Evolutionary conservation across 495 filamentous ascomycete genomes (phyloP).

Genomic region (Cryomyces antarcticus): DNA sequence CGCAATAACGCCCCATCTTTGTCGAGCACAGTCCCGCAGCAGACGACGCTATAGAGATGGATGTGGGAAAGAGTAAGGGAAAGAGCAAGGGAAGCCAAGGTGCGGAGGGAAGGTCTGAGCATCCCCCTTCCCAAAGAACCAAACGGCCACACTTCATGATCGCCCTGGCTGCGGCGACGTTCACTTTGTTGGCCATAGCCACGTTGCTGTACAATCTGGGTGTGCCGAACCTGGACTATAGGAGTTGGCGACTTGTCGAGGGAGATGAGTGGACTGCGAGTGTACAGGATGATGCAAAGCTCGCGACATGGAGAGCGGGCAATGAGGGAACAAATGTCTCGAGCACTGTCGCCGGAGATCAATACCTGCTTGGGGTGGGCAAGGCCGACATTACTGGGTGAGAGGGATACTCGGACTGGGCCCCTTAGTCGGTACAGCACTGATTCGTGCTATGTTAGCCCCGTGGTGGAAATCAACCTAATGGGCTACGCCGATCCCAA

Average conservation of each 20-base stretch:
- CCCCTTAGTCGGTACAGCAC: background rate
- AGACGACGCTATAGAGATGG: too few species aligned
- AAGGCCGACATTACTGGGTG: slow-evolving; percentile 92
- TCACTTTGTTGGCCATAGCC: slow-evolving; percentile 10
- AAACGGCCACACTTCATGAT: slow-evolving; percentile 10
- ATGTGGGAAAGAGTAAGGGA: too few species aligned
- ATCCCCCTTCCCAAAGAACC: too few species aligned
- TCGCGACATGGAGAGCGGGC: background rate
- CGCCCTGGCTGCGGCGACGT: slow-evolving; percentile 6
- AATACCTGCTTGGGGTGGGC: slow-evolving; percentile 73
- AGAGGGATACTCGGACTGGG: slow-evolving; percentile 15
- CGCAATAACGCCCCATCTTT: too few species aligned
- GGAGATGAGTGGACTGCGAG: too few species aligned
- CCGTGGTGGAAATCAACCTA: slow-evolving; percentile 77
- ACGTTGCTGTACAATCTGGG: slow-evolving; percentile 15
- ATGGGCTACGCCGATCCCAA: slow-evolving; percentile 86
- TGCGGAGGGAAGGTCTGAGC: too few species aligned
- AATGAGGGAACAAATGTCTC: background rate
- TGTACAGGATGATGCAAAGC: too few species aligned
- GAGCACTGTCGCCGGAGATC: slow-evolving; percentile 19
- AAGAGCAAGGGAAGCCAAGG: too few species aligned
- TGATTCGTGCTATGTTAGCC: too few species aligned
- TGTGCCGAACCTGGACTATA: slow-evolving; percentile 11
- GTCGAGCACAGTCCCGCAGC: too few species aligned
- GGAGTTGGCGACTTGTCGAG: slow-evolving; percentile 4